Evolutionary conservation across 1,284 basidiomycete genomes (phyloP).

Genomic region (Melanopsichium pennsylvanicum): DNA sequence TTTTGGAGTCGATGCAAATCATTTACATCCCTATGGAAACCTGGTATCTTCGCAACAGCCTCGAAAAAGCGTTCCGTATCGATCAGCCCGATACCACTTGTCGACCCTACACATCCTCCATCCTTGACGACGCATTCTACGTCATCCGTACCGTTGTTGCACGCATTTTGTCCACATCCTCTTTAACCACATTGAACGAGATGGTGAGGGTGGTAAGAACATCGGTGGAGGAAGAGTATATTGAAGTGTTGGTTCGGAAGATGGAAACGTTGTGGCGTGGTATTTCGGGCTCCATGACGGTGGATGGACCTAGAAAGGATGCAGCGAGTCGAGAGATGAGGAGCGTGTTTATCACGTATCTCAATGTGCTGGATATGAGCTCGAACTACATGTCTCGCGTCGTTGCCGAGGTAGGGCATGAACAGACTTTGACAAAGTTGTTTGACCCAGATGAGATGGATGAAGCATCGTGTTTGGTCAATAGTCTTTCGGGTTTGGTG

Average conservation of each 20-base stretch:
- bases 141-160: constrained; percentile 57
- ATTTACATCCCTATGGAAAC: constrained; percentile 89
- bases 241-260: constrained; percentile 59
- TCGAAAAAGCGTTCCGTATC: constrained; percentile 73
- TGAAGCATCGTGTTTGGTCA: constrained; percentile 11
- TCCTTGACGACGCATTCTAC: constrained; percentile 65
- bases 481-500: constrained; percentile 15
- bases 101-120: constrained; percentile 53
- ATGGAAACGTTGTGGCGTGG: constrained; percentile 58
- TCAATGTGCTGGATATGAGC: constrained; percentile 60
- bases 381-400: constrained; percentile 56
- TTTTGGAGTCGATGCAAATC: constrained; percentile 68
- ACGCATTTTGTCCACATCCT: constrained; percentile 56
- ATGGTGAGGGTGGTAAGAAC: constrained; percentile 38
- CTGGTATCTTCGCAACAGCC: constrained; percentile 87
- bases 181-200: constrained; percentile 31
- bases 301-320: constrained; percentile 62
- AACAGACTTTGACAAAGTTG: constrained; percentile 25
- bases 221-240: constrained; percentile 56
- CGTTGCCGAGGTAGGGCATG: constrained; percentile 43
- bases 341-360: constrained; percentile 56
- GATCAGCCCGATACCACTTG: constrained; percentile 47
- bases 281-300: constrained; percentile 51
- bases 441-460: constrained; percentile 26
- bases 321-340: constrained; percentile 62